phyloP scores from a whole-genome alignment of 495 filamentous ascomycete genomes.

The Tuber indicum region DNA sequence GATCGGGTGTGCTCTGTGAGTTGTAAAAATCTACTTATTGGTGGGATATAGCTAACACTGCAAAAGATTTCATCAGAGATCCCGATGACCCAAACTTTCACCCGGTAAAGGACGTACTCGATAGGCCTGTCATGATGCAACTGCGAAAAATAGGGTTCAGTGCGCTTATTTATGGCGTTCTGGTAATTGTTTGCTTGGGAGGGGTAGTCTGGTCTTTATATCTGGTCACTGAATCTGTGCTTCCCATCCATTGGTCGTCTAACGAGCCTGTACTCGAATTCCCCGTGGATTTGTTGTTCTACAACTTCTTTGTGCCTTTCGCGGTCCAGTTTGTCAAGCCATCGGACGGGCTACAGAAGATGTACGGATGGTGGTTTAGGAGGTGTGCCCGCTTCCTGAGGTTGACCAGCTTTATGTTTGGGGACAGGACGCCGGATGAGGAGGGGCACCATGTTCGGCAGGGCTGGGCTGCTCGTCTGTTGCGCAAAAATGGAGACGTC shows the following conservation, averaged over 20 bases:
- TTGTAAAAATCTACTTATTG: constrained; percentile 19
- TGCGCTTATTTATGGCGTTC: constrained; percentile 86
- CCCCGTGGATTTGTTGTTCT: constrained; percentile 87
- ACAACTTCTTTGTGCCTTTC: constrained; percentile 89
- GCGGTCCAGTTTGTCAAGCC: constrained; percentile 76
- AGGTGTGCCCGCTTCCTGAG: constrained; percentile 72
- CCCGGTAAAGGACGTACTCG: constrained; percentile 91
- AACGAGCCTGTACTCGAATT: constrained; percentile 89
- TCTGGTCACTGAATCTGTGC: constrained; percentile 54
- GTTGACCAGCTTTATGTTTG: constrained; percentile 88
- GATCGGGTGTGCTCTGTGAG: constrained; percentile 83
- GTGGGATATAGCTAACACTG: constrained; percentile 35
- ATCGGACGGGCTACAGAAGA: constrained; percentile 67
- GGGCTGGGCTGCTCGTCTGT: constrained; percentile 52
- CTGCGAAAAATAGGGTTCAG: constrained; percentile 94
- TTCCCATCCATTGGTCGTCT: constrained; percentile 88
- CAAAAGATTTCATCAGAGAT: constrained; percentile 87
- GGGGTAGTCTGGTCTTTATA: constrained; percentile 92
- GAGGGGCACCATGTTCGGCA: constrained; percentile 60
- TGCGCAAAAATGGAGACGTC: constrained; percentile 48
- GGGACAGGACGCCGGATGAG: constrained; percentile 70
- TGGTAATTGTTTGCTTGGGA: constrained; percentile 88
- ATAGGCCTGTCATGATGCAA: constrained; percentile 85
- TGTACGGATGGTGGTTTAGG: constrained; percentile 96
- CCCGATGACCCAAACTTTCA: constrained; percentile 98